Evolutionary conservation across 345 rosid species (phyloP).

Genomic region (Excoecaria cochinchinensis): DNA sequence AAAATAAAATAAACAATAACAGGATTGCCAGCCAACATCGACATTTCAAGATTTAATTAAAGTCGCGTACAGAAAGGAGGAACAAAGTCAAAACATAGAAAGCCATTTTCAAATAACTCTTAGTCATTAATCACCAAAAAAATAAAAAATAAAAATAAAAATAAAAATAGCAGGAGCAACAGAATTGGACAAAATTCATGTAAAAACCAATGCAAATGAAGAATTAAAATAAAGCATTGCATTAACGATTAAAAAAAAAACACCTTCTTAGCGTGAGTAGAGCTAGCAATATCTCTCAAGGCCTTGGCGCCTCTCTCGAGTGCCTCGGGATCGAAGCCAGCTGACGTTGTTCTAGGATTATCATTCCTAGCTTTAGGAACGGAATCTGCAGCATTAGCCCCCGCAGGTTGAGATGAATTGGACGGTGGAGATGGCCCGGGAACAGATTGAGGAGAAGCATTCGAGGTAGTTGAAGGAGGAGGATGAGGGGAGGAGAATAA

Average conservation of each 20-base stretch:
- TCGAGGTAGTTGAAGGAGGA: constrained; percentile 5
- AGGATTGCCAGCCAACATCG: not conserved
- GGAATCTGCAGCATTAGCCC: constrained; percentile 35
- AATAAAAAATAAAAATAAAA: not conserved
- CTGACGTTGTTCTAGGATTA: constrained; percentile 74
- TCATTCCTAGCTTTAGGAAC: constrained; percentile 55
- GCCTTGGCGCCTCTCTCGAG: constrained; percentile 84
- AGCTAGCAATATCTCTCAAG: constrained; percentile 58
- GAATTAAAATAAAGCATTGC: not conserved
- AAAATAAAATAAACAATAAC: not conserved
- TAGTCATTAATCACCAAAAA: not conserved
- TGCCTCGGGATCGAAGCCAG: constrained; percentile 93
- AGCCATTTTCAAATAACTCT: not conserved
- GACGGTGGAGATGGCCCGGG: constrained; percentile 37
- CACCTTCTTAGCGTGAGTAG: constrained; percentile 77
- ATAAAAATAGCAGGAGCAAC: not conserved
- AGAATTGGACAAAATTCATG: not conserved
- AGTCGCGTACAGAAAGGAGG: not conserved
- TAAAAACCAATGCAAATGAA: not conserved
- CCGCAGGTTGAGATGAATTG: constrained; percentile 21
- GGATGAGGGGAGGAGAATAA: constrained; percentile 30
- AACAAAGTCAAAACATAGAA: not conserved
- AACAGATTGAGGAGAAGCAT: no score
- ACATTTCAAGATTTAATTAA: not conserved
- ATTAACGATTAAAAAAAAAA: not conserved